Evolutionary conservation across 148 eudicot species (phyloP).

Genomic region (Cornus suecica): DNA sequence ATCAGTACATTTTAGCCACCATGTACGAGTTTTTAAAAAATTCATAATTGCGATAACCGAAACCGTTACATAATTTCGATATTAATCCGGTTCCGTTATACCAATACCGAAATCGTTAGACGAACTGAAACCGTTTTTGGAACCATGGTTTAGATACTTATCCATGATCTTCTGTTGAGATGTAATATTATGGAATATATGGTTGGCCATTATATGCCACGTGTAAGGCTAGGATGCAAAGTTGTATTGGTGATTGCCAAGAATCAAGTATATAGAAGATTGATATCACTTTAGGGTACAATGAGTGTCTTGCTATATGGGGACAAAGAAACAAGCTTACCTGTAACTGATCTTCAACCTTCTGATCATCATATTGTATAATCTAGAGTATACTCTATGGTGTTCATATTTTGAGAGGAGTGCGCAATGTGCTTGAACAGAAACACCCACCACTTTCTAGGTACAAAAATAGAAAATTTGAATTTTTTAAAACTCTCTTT

Average conservation of each 20-base stretch:
- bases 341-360: background rate
- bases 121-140: too few relatives aligned
- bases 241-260: background rate
- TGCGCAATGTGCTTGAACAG: constrained; percentile 8
- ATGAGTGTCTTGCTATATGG: constrained; percentile 8
- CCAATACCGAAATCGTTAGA: too few relatives aligned
- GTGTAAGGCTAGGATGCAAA: background rate
- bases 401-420: background rate
- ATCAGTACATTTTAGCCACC: too few relatives aligned
- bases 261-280: background rate
- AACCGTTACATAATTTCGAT: too few relatives aligned
- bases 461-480: too few relatives aligned
- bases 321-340: constrained; percentile 14
- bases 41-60: too few relatives aligned
- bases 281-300: constrained; percentile 18
- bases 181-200: background rate
- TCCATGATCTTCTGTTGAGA: background rate
- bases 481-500: background rate
- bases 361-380: constrained; percentile 1
- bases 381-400: background rate
- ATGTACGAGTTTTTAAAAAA: too few relatives aligned
- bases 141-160: constrained; percentile 7
- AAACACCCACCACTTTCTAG: constrained; percentile 3
- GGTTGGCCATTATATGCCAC: constrained; percentile 12
- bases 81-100: too few relatives aligned